These are phyloP conservation scores for Candida pseudocylindracea DNA, from an alignment of 1,139 yeast genomes.

Conservation along the genomic window DNA sequence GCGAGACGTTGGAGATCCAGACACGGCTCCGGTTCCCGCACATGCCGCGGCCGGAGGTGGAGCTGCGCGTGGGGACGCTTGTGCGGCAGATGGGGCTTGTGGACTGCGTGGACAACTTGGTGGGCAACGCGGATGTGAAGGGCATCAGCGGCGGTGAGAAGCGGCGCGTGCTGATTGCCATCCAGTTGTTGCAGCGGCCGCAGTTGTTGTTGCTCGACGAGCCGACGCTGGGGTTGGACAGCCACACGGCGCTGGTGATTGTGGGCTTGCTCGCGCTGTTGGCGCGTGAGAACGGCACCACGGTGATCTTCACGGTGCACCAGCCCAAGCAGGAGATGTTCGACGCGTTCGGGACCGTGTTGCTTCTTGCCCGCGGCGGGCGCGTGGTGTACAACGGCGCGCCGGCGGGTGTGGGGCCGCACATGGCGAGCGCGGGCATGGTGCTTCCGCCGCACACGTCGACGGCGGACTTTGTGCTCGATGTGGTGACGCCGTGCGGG, in stretches of 20 bases:
- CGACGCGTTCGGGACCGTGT: constrained; percentile 37
- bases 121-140: constrained; percentile 51
- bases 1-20: constrained; percentile 54
- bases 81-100: constrained; percentile 47
- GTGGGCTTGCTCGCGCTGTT: constrained; percentile 34
- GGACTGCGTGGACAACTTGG: constrained; percentile 58
- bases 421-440: constrained; percentile 21
- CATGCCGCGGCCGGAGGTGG: constrained; percentile 12
- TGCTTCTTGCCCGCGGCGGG: constrained; percentile 56
- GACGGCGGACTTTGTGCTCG: constrained; percentile 55
- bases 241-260: constrained; percentile 57
- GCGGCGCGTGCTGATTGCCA: constrained; percentile 62
- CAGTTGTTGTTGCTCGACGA: constrained; percentile 59
- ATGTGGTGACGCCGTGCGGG: constrained; percentile 31
- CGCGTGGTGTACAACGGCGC: constrained; percentile 40
- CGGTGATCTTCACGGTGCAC: constrained; percentile 62
- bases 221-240: constrained; percentile 77
- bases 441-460: constrained; percentile 37
- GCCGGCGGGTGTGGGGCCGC: constrained; percentile 16
- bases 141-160: constrained; percentile 83
- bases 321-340: constrained; percentile 61
- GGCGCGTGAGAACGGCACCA: constrained; percentile 33
- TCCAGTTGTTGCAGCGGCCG: constrained; percentile 53
- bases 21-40: constrained; percentile 38
- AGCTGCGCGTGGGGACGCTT: constrained; percentile 22